These are phyloP conservation scores for Pseudogymnoascus verrucosus DNA, from an alignment of 2,329 filamentous ascomycete species.

Conservation along the genomic window DNA sequence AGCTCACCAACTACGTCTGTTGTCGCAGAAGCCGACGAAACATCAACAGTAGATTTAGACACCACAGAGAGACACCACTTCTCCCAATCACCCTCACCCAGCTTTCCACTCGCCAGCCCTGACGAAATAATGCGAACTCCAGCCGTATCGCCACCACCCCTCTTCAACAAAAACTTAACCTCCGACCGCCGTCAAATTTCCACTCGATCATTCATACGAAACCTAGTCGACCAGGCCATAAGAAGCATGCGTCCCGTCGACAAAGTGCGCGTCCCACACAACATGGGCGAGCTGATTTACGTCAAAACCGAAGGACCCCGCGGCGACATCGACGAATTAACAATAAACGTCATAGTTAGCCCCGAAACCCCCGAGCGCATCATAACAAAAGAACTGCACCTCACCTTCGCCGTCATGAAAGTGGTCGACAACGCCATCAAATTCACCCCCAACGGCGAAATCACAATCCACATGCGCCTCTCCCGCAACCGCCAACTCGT, in stretches of 20 bases:
- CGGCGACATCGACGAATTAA: slow-evolving; percentile 22
- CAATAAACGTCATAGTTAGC: slow-evolving; percentile 33
- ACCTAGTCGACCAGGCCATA: slow-evolving; percentile 22
- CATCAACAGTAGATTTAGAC: neutral
- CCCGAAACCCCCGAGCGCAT: slow-evolving; percentile 43
- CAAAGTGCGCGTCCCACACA: slow-evolving; percentile 20
- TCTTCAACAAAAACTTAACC: neutral
- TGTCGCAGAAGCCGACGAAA: neutral
- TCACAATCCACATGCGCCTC: slow-evolving; percentile 47
- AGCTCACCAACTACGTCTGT: neutral
- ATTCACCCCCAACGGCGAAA: slow-evolving; percentile 58
- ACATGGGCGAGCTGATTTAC: slow-evolving; percentile 23
- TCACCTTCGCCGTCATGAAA: slow-evolving; percentile 34
- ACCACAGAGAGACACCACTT: neutral
- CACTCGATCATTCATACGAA: slow-evolving; percentile 24
- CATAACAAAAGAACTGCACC: slow-evolving; percentile 39
- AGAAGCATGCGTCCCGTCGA: slow-evolving; percentile 21
- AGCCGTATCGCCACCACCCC: neutral
- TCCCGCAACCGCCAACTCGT: slow-evolving; percentile 45
- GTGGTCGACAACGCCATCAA: slow-evolving; percentile 59
- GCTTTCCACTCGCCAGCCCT: neutral
- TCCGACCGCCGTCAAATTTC: slow-evolving; percentile 19
- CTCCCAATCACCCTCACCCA: neutral
- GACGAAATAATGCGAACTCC: neutral
- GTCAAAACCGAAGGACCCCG: slow-evolving; percentile 20